Evolutionary conservation across 129 eudicot species (phyloP), one percentile per base, ranked within the genome.

Genomic region (Ambrosia artemisiifolia): DNA sequence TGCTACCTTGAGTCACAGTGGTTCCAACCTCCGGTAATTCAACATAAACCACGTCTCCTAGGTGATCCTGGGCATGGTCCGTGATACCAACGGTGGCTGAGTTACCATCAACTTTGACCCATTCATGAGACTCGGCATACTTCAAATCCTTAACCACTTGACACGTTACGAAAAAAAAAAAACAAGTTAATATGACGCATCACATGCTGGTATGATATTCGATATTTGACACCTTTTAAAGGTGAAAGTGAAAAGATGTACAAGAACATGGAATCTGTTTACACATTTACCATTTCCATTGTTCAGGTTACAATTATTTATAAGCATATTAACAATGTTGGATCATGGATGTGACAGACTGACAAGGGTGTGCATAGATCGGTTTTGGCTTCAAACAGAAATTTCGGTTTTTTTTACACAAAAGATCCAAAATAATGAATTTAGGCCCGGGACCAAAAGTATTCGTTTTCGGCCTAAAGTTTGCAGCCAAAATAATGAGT

Each of bases 11-110:
- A 34, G 81, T 71, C 24, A 91, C 91, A 7, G 73, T 40, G 54
- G 70, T 55, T 30, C 96, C 97, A 72, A 78, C 79, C 67, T 91
- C 85, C 0, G 91, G 97, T 59, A 92, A 80, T 42, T 92, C 97
- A 49, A 92, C 96, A 32, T 84, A 92, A 2, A 92, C 97, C 28
- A 92, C 96, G 44, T 92, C 98, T 14, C 98, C 98, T 74, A 92
- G 78, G 83, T 92, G 98, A 74, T 83, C 89, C 48, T 88, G 96
- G 48, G 98, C 98, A 75, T 92, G 98, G 81, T 92, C 98, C 1
- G 98, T 88, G 53, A 92, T 92, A 24, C 98, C 98, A 3, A 89
- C 54, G 11, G 88, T 89, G 11, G 96, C 96, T 1, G 85, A 79
- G 17, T 76, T 85, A 49, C 98, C 98, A 6, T 85, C 83, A 13